These are phyloP conservation scores for Galium porrigens DNA, from an alignment of 305 asterid genomes.

Conservation along the genomic window DNA sequence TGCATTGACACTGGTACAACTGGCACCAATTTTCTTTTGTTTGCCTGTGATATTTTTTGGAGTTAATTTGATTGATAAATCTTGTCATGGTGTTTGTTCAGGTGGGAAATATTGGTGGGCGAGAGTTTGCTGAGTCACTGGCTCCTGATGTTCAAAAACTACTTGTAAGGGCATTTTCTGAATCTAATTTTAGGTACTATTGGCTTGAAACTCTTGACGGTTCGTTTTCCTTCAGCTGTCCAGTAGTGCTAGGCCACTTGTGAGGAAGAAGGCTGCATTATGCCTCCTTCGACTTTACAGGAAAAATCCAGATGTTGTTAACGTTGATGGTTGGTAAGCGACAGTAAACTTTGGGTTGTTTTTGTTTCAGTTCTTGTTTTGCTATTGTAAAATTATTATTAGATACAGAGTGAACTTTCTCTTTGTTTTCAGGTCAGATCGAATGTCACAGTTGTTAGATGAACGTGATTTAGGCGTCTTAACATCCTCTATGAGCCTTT, in stretches of 20 bases:
- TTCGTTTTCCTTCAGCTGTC: slow-evolving; percentile 52
- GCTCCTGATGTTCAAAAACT: slow-evolving; percentile 99
- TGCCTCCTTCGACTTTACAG: slow-evolving; percentile 88
- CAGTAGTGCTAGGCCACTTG: slow-evolving; percentile 96
- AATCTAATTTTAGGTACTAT: slow-evolving; percentile 13
- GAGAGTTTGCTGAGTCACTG: slow-evolving; percentile 94
- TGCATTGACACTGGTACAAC: slow-evolving; percentile 80
- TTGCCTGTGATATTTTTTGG: neutral
- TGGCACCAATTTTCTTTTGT: neutral
- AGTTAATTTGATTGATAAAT: slow-evolving; percentile 7
- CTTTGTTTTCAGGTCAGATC: slow-evolving; percentile 69
- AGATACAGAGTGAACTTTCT: neutral
- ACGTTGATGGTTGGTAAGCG: slow-evolving; percentile 90
- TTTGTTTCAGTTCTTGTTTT: neutral
- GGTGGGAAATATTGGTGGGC: slow-evolving; percentile 99
- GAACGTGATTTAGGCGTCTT: slow-evolving; percentile 97
- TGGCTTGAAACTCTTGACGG: slow-evolving; percentile 19
- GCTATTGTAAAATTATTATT: neutral
- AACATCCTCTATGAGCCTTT: slow-evolving; percentile 93
- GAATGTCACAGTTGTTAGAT: slow-evolving; percentile 90
- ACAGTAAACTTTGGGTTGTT: neutral
- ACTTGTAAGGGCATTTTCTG: slow-evolving; percentile 54
- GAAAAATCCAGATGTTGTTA: slow-evolving; percentile 95
- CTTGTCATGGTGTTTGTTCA: slow-evolving; percentile 24
- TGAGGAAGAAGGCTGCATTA: slow-evolving; percentile 95